Conservation (phyloP, 2,329 filamentous ascomycete species). For the Verticillium tricorpus region DNA sequence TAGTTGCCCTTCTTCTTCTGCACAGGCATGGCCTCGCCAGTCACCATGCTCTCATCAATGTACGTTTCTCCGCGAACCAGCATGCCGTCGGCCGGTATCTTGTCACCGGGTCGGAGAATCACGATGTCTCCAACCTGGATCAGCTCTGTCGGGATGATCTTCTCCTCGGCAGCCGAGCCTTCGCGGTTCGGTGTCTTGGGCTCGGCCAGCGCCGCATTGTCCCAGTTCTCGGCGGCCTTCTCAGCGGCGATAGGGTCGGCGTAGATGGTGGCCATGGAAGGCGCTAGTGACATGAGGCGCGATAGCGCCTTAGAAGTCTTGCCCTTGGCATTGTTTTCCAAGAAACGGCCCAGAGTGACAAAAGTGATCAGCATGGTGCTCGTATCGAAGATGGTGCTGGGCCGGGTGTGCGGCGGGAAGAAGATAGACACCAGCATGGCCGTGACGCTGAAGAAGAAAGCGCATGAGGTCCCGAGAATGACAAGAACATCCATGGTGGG, state of each 20-base stretch:
- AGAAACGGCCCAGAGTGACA: constrained; percentile 81
- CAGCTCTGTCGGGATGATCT: constrained; percentile 85
- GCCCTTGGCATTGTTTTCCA: constrained; percentile 93
- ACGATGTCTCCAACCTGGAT: constrained; percentile 93
- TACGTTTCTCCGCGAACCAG: constrained; percentile 89
- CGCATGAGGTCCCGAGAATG: constrained; percentile 86
- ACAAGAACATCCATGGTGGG: constrained; percentile 98
- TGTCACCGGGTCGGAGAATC: constrained; percentile 88
- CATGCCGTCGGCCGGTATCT: constrained; percentile 88
- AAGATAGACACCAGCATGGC: constrained; percentile 81
- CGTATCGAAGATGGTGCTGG: constrained; percentile 91
- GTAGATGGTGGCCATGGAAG: constrained; percentile 96
- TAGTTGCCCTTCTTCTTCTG: constrained; percentile 76
- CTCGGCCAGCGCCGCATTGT: constrained; percentile 35
- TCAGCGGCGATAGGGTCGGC: constrained; percentile 89
- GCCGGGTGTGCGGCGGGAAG: constrained; percentile 70
- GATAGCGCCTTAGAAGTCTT: constrained; percentile 94
- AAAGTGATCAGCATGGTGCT: constrained; percentile 98
- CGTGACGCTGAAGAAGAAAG: constrained; percentile 91
- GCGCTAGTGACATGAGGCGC: constrained; percentile 88
- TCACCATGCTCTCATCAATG: constrained; percentile 97
- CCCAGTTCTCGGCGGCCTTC: constrained; percentile 81
- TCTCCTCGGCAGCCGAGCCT: constrained; percentile 70
- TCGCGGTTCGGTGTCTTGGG: constrained; percentile 40
- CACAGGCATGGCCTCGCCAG: constrained; percentile 93